phyloP scores from a whole-genome alignment of 306 rosid species.

The Geum urbanum region DNA sequence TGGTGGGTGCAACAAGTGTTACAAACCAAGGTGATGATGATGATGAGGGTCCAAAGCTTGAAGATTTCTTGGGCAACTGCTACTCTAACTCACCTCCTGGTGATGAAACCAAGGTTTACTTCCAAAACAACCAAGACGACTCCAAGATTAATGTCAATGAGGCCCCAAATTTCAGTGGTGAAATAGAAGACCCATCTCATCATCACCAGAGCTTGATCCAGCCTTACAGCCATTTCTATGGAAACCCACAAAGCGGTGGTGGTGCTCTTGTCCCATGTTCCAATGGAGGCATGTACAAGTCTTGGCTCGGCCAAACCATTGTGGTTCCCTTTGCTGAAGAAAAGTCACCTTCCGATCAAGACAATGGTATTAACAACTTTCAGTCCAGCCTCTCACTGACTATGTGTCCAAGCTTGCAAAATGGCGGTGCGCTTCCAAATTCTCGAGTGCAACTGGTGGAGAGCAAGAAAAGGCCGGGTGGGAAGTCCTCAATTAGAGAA shows the following conservation, averaged over 20 bases:
- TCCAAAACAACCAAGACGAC: conserved; percentile 32
- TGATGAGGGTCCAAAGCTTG: conserved; percentile 82
- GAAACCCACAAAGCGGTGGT: conserved; percentile 34
- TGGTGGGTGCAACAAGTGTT: conserved; percentile 40
- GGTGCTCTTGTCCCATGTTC: conserved; percentile 26
- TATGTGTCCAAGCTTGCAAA: conserved; percentile 60
- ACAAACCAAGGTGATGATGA: conserved; percentile 25
- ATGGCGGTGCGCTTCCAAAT: conserved; percentile 36
- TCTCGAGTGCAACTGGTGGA: conserved; percentile 42
- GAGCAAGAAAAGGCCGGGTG: conserved; percentile 50
- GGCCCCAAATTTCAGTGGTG: conserved; percentile 40
- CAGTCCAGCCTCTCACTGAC: conserved; percentile 60
- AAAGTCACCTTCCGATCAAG: conserved; percentile 30
- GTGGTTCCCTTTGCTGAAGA: conserved; percentile 35
- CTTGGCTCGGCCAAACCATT: conserved; percentile 64
- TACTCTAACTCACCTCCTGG: conserved; percentile 59
- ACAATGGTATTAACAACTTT: conserved; percentile 39
- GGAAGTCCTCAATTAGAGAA: conserved; percentile 55
- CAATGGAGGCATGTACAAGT: conserved; percentile 47
- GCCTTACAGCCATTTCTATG: conserved; percentile 41
- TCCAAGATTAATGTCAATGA: conserved; percentile 58
- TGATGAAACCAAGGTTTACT: conserved; percentile 47
- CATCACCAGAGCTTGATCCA: conserved; percentile 23
- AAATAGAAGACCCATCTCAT: conserved; percentile 36
- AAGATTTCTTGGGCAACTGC: conserved; percentile 80